These are phyloP conservation scores for Lepidium sativum DNA, from an alignment of 345 rosid genomes.

Conservation along the genomic window DNA sequence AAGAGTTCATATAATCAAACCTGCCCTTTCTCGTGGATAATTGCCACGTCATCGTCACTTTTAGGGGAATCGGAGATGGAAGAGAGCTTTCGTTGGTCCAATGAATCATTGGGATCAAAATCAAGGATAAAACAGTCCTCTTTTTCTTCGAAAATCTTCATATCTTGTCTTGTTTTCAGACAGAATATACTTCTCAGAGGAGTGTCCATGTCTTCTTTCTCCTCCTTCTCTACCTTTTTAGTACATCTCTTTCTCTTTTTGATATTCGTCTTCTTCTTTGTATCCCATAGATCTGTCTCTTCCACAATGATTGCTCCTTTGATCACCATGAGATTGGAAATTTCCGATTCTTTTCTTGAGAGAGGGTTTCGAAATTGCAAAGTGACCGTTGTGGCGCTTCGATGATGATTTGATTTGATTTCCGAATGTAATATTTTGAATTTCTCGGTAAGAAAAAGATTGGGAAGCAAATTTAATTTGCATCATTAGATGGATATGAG, in stretches of 20 bases:
- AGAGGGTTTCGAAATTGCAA: neutral
- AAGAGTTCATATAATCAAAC: neutral
- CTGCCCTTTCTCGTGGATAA: constrained; percentile 24
- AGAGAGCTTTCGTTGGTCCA: neutral
- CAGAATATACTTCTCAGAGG: constrained; percentile 30
- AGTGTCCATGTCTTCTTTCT: constrained; percentile 5
- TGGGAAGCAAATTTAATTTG: no score
- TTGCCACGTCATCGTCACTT: neutral
- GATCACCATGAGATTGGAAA: neutral
- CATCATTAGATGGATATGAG: no score
- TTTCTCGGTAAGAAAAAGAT: no score
- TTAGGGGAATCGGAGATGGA: neutral
- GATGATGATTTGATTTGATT: neutral
- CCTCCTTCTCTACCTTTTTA: neutral
- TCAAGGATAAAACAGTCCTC: constrained; percentile 56
- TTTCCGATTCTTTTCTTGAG: neutral
- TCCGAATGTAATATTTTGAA: neutral
- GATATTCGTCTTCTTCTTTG: neutral
- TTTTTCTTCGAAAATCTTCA: constrained; percentile 28
- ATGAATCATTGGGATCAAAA: constrained; percentile 44
- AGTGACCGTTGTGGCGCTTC: constrained; percentile 7
- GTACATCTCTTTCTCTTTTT: neutral
- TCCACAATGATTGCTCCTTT: neutral
- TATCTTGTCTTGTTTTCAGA: constrained; percentile 22
- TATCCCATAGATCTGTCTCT: neutral